A percentile compares a stretch with the other conserved stretches of the same genome.
Evolutionary conservation across 352 stramenopile species (phyloP).

Genomic region (Globisporangium viniferum): DNA sequence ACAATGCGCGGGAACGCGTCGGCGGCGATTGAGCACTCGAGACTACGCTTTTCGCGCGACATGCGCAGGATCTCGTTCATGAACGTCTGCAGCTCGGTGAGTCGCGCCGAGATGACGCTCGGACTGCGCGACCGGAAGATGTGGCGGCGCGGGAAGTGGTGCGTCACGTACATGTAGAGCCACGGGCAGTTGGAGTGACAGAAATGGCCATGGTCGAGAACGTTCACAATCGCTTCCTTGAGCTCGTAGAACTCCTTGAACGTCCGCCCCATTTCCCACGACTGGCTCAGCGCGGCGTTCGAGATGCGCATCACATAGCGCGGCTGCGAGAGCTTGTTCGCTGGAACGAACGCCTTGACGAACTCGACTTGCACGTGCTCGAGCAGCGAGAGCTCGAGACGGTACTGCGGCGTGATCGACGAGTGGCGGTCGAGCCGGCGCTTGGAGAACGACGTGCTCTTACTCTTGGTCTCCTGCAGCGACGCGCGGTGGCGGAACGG

Average conservation of each 20-base stretch:
- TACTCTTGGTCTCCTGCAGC: constrained; percentile 25
- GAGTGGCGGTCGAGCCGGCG: constrained; percentile 58
- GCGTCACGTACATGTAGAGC: constrained; percentile 77
- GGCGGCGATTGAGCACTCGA: constrained; percentile 57
- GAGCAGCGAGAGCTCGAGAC: constrained; percentile 66
- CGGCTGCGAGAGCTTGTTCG: constrained; percentile 61
- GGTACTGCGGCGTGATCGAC: constrained; percentile 26
- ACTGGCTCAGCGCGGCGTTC: constrained; percentile 61
- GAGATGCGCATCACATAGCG: constrained; percentile 80
- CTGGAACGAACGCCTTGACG: constrained; percentile 70
- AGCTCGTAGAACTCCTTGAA: constrained; percentile 82
- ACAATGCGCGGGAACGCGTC: constrained; percentile 62
- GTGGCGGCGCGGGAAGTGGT: constrained; percentile 75
- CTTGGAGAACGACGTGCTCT: constrained; percentile 37
- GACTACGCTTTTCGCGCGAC: constrained; percentile 57
- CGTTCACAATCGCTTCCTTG: constrained; percentile 53
- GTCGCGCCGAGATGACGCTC: constrained; percentile 55
- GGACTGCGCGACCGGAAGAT: constrained; percentile 69
- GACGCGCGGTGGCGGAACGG: constrained; percentile 40
- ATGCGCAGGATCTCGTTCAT: constrained; percentile 59
- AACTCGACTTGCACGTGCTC: constrained; percentile 80
- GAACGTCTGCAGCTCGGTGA: constrained; percentile 65
- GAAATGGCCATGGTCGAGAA: constrained; percentile 76
- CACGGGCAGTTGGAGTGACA: constrained; percentile 80
- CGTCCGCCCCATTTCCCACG: constrained; percentile 77